A percentile compares a stretch with the other conserved stretches of the same genome.
phyloP scores from a whole-genome alignment of 2,329 filamentous ascomycete species.

The Fusarium pseudocircinatum region DNA sequence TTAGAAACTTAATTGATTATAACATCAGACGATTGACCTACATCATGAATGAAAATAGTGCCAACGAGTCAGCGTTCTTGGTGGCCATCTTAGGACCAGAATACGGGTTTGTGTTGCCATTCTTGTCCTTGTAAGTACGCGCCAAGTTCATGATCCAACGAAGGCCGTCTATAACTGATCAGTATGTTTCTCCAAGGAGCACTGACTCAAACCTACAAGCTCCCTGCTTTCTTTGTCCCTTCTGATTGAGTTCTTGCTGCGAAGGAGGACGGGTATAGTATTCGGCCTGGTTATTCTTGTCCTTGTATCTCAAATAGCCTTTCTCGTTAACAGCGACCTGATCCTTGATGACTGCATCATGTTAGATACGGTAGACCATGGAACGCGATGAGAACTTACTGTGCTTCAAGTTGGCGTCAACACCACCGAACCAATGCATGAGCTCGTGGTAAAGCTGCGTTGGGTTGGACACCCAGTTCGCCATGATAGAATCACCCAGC shows the following conservation, averaged over 20 bases:
- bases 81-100: not conserved
- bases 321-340: not conserved
- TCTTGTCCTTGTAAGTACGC: not conserved
- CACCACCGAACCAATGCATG: constrained; percentile 8
- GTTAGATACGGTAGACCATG: too few species aligned
- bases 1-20: rapidly evolving
- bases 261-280: not conserved
- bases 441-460: constrained; percentile 13
- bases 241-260: not conserved
- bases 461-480: not conserved
- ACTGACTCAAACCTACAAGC: not conserved
- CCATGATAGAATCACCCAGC: not conserved
- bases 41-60: constrained; percentile 10
- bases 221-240: not conserved
- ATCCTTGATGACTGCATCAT: not conserved
- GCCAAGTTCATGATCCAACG: not conserved
- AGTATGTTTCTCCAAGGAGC: rapidly evolving
- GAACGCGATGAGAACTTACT: not conserved
- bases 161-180: not conserved
- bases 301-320: not conserved
- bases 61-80: not conserved
- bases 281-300: not conserved
- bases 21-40: rapidly evolving
- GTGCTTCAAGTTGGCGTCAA: not conserved
- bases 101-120: not conserved